phyloP scores from a whole-genome alignment of 2,329 filamentous ascomycete genomes.

The Arthroderma sp. region DNA sequence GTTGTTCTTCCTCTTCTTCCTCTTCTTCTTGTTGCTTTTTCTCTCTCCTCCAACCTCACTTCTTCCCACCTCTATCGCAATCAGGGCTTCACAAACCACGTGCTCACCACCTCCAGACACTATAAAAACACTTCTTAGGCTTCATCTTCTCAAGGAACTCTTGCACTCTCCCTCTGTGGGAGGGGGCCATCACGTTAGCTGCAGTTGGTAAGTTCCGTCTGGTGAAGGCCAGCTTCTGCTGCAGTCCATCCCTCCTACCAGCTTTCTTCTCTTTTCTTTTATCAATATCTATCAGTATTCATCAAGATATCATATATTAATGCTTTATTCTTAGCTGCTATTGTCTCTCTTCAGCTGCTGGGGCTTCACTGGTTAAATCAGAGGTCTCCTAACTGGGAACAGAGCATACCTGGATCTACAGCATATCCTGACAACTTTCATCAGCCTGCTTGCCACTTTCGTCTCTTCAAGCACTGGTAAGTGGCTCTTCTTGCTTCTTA shows the following conservation, averaged over 20 bases:
- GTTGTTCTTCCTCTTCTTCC: constrained; percentile 4
- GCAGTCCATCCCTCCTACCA: too few species aligned
- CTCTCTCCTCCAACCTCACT: not conserved
- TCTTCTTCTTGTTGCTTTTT: not conserved
- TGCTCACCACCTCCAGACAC: not conserved
- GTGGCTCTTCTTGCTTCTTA: not conserved
- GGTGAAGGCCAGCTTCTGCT: too few species aligned
- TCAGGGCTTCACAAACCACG: constrained; percentile 3
- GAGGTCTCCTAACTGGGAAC: not conserved
- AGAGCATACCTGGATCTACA: not conserved
- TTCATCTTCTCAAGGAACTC: not conserved
- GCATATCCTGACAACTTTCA: not conserved
- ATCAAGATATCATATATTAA: not conserved
- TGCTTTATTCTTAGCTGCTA: not conserved
- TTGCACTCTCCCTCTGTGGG: not conserved
- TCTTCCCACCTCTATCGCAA: not conserved
- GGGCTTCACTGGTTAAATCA: not conserved
- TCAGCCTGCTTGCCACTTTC: not conserved
- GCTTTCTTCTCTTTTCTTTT: not conserved
- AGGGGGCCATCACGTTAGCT: not conserved
- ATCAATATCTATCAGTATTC: not conserved
- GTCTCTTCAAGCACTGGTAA: not conserved
- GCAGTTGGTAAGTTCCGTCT: not conserved
- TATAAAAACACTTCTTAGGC: not conserved
- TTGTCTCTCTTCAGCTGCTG: not conserved